A percentile compares a stretch with the other conserved stretches of the same genome.
Conservation (phyloP, 73 alveolate species). For the Paramecium biaurelia region DNA sequence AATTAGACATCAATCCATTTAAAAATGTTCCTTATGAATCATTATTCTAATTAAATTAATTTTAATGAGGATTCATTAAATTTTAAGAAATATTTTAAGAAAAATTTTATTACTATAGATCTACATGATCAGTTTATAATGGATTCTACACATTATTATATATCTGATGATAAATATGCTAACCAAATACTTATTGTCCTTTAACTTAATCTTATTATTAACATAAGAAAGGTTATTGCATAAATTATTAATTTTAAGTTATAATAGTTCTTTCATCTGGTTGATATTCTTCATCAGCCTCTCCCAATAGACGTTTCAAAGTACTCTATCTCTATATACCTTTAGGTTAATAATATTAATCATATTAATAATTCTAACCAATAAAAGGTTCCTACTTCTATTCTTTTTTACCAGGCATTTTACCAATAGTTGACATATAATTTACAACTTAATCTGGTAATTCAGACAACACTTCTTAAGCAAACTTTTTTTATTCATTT, state of each 20-base stretch:
- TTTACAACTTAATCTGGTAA: conserved; percentile 63
- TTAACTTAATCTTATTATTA: neutral
- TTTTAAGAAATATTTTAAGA: neutral
- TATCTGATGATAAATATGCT: neutral
- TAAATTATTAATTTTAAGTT: neutral
- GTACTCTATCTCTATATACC: neutral
- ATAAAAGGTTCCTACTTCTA: neutral
- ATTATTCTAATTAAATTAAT: too few species aligned
- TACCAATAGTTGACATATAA: neutral
- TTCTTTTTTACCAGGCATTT: neutral
- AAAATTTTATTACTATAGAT: neutral
- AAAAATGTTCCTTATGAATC: neutral
- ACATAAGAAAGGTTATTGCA: neutral
- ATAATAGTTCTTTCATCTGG: neutral
- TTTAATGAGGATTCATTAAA: neutral
- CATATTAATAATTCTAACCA: neutral
- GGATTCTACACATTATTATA: neutral
- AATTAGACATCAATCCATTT: neutral
- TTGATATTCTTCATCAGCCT: neutral
- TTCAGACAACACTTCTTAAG: conserved; percentile 66
- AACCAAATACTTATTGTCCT: neutral
- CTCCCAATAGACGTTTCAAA: neutral
- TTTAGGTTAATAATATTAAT: neutral
- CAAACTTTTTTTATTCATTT: conserved; percentile 15
- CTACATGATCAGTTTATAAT: neutral